Evolutionary conservation across 768 basidiomycete genomes (phyloP), one percentile per base, ranked within the genome.

Genomic region (Omphalotus guepiniiformis): DNA sequence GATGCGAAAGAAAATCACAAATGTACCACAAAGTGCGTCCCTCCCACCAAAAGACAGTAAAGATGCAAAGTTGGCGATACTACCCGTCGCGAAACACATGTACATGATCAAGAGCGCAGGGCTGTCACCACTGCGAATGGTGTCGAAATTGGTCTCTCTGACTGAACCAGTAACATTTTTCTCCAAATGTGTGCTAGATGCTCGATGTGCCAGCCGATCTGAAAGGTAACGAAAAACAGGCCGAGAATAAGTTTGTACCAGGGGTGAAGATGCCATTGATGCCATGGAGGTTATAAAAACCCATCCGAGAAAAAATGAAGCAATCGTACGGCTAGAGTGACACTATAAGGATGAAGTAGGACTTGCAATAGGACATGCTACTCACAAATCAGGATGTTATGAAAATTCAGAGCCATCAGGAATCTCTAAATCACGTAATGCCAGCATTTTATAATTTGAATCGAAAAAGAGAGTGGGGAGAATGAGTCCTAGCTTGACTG

Each of bases 291-390:
- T 57, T 26, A 67, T 56, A 53, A 69, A 71, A 3, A 70, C 69
- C 60, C 67, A 70, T 27, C 72, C 72, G 6, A 71, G 56, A 41
- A 67, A 67, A 54, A 74, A 74, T 1, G 66, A 58, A 12, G 69
- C 57, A 19, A 71, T 54, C 13, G 65, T 56, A 28, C 60, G 69
- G 51, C 72, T 74, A 27, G 29, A 22, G 34, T n/a, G 13, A 21
- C 29, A 22, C 2, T 42, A 15, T n/a, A 30, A 6, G 15, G 25
- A 18, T 15, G 23, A 6, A 25, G 12, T 35, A 36, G 22, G 6
- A 8, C 5, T 5, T 9, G 4, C 9, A 28, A 6, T 7, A 11
- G n/a, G 2, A 23, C 23, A 15, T 13, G 18, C 1, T n/a, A 47
- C 46, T 47, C 46, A 47, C 46, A 39, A 47, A 22, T 47, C 37